These are phyloP conservation scores for Hymenotorrendiella dingleyae DNA, from an alignment of 2,329 filamentous ascomycete genomes.

Conservation along the genomic window DNA sequence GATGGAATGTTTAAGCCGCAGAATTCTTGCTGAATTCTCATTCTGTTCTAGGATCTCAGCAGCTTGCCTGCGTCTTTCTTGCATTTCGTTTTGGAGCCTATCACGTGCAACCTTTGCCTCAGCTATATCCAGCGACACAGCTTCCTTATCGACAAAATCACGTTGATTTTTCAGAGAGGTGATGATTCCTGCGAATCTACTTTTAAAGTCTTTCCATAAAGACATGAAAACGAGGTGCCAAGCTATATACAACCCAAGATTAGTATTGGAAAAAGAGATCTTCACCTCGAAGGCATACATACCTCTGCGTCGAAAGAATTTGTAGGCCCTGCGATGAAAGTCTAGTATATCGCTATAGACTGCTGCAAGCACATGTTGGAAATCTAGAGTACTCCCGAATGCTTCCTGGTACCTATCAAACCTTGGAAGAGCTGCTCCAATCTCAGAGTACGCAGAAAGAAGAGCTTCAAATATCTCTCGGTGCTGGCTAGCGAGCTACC, in stretches of 20 bases:
- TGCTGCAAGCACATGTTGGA: constrained; percentile 37
- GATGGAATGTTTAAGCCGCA: constrained; percentile 7
- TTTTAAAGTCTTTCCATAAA: constrained; percentile 15
- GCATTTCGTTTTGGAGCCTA: constrained; percentile 6
- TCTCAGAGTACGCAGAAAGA: constrained; percentile 35
- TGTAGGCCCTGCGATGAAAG: constrained; percentile 43
- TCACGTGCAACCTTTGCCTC: constrained; percentile 8
- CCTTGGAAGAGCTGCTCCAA: constrained; percentile 34
- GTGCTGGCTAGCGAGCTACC: constrained; percentile 10
- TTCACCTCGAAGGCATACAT: not conserved
- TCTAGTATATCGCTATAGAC: constrained; percentile 43
- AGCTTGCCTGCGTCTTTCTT: not conserved
- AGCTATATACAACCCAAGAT: constrained; percentile 1
- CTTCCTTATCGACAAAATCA: constrained; percentile 15
- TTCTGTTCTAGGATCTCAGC: constrained; percentile 1
- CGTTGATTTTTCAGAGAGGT: constrained; percentile 9
- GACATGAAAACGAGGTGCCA: constrained; percentile 13
- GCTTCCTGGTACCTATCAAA: constrained; percentile 33
- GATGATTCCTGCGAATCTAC: constrained; percentile 10
- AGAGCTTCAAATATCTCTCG: constrained; percentile 37
- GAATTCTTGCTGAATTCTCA: constrained; percentile 4
- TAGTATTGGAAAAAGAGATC: not conserved
- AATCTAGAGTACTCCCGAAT: constrained; percentile 30
- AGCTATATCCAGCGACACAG: constrained; percentile 10
- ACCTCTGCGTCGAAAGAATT: constrained; percentile 33